Conservation (phyloP, 2,329 filamentous ascomycete genomes). For the Aureobasidium sp. region DNA sequence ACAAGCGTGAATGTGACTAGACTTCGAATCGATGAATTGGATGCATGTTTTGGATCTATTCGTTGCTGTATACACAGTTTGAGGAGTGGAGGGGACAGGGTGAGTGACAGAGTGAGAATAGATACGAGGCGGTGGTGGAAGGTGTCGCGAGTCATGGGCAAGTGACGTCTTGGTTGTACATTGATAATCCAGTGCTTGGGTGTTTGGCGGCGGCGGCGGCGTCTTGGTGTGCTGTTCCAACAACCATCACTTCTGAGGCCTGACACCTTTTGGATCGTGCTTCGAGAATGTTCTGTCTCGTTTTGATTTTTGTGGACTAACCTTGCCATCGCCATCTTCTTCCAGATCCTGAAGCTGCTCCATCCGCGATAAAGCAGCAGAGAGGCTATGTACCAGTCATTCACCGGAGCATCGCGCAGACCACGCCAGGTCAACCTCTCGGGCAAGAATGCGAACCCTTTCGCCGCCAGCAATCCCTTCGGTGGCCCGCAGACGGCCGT, state of each 20-base stretch:
- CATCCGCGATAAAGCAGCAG: background rate
- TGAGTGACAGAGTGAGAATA: background rate
- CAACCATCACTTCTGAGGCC: background rate
- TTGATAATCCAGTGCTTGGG: background rate
- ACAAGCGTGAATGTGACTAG: background rate
- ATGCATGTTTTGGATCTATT: too few species aligned
- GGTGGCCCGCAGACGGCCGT: constrained; percentile 67
- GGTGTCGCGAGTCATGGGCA: background rate
- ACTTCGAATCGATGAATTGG: background rate
- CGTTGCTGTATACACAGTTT: background rate
- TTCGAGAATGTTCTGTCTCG: background rate
- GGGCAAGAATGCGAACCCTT: constrained; percentile 74
- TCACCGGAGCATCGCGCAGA: constrained; percentile 79
- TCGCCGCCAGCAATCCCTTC: constrained; percentile 54
- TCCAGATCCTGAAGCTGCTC: background rate
- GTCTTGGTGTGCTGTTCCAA: background rate
- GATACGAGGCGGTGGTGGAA: background rate
- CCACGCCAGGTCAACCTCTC: constrained; percentile 91
- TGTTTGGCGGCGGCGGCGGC: background rate
- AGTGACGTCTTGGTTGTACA: constrained; percentile 11
- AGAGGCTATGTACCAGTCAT: constrained; percentile 73
- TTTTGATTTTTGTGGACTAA: background rate
- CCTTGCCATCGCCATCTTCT: background rate
- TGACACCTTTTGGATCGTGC: background rate
- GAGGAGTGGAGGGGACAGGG: background rate